Conservation (phyloP, 768 basidiomycete species). For the Agaricus blazei region DNA sequence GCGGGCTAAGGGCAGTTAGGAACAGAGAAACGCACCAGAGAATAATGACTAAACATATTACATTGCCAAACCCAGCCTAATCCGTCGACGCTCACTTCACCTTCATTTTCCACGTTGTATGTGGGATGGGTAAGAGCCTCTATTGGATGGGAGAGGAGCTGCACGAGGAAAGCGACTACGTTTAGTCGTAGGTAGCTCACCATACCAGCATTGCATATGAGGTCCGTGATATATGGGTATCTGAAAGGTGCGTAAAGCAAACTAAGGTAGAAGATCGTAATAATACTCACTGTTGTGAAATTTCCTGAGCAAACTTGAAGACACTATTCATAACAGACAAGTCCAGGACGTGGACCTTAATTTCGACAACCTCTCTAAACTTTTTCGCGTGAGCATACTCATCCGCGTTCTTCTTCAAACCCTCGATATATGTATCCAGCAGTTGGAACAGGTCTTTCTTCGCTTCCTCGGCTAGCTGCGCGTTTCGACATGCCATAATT, state of each 20-base stretch:
- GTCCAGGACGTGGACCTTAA: slow-evolving; percentile 64
- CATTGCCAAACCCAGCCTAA: slow-evolving; percentile 83
- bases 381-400: slow-evolving; percentile 49
- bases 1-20: background rate
- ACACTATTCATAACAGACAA: slow-evolving; percentile 56
- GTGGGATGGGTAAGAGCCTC: slow-evolving; percentile 45
- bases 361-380: slow-evolving; percentile 54
- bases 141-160: slow-evolving; percentile 44
- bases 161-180: slow-evolving; percentile 38
- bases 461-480: slow-evolving; percentile 58
- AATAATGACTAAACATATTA: slow-evolving; percentile 80
- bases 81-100: slow-evolving; percentile 60
- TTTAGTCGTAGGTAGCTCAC: slow-evolving; percentile 52
- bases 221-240: slow-evolving; percentile 75
- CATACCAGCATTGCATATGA: slow-evolving; percentile 78
- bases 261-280: background rate
- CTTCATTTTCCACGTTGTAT: slow-evolving; percentile 53
- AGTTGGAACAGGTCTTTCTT: slow-evolving; percentile 44
- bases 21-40: slow-evolving; percentile 46
- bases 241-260: slow-evolving; percentile 28
- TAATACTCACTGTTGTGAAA: slow-evolving; percentile 45
- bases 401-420: slow-evolving; percentile 24
- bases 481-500: slow-evolving; percentile 76
- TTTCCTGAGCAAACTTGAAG: slow-evolving; percentile 52
- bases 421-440: slow-evolving; percentile 50